Evolutionary conservation across 176 grass and related monocot genomes (phyloP), one percentile per base, ranked within the genome.

Genomic region (Musa beccarii): DNA sequence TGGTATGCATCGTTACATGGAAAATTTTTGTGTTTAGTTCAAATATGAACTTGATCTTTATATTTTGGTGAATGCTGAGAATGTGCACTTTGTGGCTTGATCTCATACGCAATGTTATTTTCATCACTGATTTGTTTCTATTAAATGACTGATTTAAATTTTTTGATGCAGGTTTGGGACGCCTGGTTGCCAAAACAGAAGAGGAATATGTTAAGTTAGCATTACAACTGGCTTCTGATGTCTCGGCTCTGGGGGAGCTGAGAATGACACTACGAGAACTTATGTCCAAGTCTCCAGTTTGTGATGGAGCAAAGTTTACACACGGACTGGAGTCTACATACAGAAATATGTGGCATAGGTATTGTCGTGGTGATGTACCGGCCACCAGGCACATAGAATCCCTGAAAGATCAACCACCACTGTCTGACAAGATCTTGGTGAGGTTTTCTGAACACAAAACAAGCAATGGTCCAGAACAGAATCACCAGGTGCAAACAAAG

Each of bases 271-370:
- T 99, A 28, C 86, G 95, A 53, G 95, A 89, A 19, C 80, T 87
- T 56, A 99, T 99, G 95, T 78, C 75, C 26, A 99, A 84, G 63
- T 99, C 95, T 21, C 82, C 95, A 16, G 78, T 99, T 11, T 99
- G 91, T 66, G 85, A 99, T 67, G 95, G 95, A 82, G 78, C 82
- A 20, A 86, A 75, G 62, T 99, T 99, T 76, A 79, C 84, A 76
- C 78, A 74, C 0, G 88, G 91, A 59, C 84, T 99, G 68, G 95
- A 99, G 88, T 93, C 91, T 75, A 81, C 88, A 51, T 99, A 94
- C 81, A 86, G 90, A 66, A 82, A 82, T 75, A 99, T 99, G 90
- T 99, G 95, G 95, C 81, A 28, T 55, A 88, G 86, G 61, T 99
- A 94, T 76, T 99, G 95, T 80, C 51, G 73, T 43, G 88, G 81